Evolutionary conservation across 805 yeast species (phyloP), one percentile per base, ranked within the genome.

Genomic region (Candida succiphila): DNA sequence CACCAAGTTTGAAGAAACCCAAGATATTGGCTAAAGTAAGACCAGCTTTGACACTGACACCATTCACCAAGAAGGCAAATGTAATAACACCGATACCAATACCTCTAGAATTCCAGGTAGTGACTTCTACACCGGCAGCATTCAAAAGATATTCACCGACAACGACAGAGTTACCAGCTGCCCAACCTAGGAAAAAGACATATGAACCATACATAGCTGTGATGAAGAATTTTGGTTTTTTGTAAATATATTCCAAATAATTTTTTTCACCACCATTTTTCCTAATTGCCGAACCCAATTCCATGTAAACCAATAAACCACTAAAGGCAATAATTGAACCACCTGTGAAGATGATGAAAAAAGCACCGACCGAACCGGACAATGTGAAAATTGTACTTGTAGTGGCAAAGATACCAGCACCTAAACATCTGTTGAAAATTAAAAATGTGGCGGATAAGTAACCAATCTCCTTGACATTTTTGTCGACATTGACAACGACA

Each of bases 211-310:
- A 74, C 67, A 72, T 67, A 22, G 68, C 72, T 19, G 81, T 74
- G 30, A 76, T 69, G 36, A 83, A 61, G 49, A 78, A 80, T 51
- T 61, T 68, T 30, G 94, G 94, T 44, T 69, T 75, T 30, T 61
- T 63, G 60, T 67, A 83, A 37, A 80, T 71, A 44, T 67, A 78
- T 53, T 82, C 89, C 47, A 83, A 59, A 52, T 83, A 83, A 51
- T 80, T 80, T 59, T 81, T 81, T 51, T 83, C 94, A 46, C 92
- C 94, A 44, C 94, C 94, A 48, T 83, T 83, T 59, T 78, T 73
- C 6, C 35, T 30, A 18, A 42, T 42, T 10, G 42, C 45, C 17
- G 43, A 39, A 13, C 94, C 94, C 52, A 80, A 78, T 50, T 82
- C 92, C 75, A 82, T 73, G 54, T 82, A 83, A 3, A 78, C 85